These are phyloP conservation scores for Dentipellis sp. DNA, from an alignment of 768 basidiomycete genomes.

Conservation along the genomic window DNA sequence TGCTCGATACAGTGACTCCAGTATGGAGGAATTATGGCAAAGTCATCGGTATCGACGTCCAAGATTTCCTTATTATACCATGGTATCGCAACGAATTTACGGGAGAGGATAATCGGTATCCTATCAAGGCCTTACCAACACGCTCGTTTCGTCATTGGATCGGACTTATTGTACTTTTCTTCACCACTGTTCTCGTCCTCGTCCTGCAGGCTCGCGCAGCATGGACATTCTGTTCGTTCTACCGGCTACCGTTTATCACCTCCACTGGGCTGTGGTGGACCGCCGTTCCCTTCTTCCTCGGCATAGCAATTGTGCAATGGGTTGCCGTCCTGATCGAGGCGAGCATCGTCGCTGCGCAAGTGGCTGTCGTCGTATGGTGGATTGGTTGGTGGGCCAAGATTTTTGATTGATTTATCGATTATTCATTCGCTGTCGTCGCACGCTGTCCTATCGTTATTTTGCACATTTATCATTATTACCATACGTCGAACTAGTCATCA, in stretches of 20 bases:
- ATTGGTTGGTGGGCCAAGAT: slow-evolving; percentile 59
- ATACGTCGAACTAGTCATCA: no score
- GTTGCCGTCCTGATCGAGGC: slow-evolving; percentile 51
- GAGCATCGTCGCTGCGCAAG: slow-evolving; percentile 45
- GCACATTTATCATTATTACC: background rate
- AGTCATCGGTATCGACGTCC: slow-evolving; percentile 70
- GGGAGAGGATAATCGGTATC: slow-evolving; percentile 62
- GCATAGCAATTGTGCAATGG: slow-evolving; percentile 61
- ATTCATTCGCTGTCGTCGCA: background rate
- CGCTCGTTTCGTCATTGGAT: slow-evolving; percentile 66
- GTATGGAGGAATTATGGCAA: slow-evolving; percentile 79
- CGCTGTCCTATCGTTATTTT: background rate
- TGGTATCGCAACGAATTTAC: slow-evolving; percentile 81
- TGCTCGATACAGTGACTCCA: slow-evolving; percentile 69
- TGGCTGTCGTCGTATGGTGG: slow-evolving; percentile 66
- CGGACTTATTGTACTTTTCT: slow-evolving; percentile 43
- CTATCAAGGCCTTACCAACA: slow-evolving; percentile 44
- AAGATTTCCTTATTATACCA: slow-evolving; percentile 75
- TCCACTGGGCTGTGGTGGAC: slow-evolving; percentile 57
- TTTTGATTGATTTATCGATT: slow-evolving; percentile 22
- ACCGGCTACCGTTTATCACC: slow-evolving; percentile 47
- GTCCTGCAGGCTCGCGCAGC: slow-evolving; percentile 53
- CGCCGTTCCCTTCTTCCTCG: slow-evolving; percentile 52
- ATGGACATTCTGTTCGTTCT: slow-evolving; percentile 41
- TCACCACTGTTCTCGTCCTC: slow-evolving; percentile 36